Base-by-base conservation (phyloP, 2,329 filamentous ascomycete species). In the Penicillium expansum region DNA sequence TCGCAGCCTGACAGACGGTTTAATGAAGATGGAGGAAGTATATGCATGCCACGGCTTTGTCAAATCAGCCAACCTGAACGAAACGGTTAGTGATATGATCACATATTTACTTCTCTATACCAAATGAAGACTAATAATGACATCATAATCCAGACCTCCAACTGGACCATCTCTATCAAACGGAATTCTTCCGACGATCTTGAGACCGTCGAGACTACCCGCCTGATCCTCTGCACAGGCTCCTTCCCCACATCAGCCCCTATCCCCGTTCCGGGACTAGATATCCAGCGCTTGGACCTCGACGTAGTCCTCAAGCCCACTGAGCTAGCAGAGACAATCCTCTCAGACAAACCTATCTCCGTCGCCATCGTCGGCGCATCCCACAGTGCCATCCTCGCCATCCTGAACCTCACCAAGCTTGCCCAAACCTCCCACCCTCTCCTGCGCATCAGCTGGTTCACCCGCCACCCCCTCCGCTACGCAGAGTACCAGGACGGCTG, bases 401-500 rank as follows among this genome's bases (percentile, higher is more conserved):
- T 87, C 16, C 79, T 83, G 68, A 87, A 87, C 67, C 77, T 87
- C 13, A 79, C 81, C 67, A 76, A 80, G 5, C 75, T 87, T 5
- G 80, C 80, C 11, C 71, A 71, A 22, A 75, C 76, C 30, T 78
- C 78, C 0, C 83, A 86, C 58, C 80, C 82, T 0, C 67, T 77
- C 6, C 75, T 87, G 3, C 78, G 77, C 30, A 76, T 87, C 52
- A 83, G 82, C 63, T 87, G 85, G 85, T 86, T 87, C 70, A 84
- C 76, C 30, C 78, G 85, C n/a, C 81, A 85, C 62, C 71, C 78
- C 1, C 76, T 87, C 10, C 81, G 82, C 24, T 88, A 87, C 60
- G 85, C 85, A 16, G 80, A 83, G 64, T 83, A 81, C 67, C 83
- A 78, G 71, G 83, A 85, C 59, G 83, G 82, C 56, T 87, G 85